These are phyloP conservation scores for Cytospora piceicola DNA, from an alignment of 2,329 filamentous ascomycete species.

Conservation along the genomic window DNA sequence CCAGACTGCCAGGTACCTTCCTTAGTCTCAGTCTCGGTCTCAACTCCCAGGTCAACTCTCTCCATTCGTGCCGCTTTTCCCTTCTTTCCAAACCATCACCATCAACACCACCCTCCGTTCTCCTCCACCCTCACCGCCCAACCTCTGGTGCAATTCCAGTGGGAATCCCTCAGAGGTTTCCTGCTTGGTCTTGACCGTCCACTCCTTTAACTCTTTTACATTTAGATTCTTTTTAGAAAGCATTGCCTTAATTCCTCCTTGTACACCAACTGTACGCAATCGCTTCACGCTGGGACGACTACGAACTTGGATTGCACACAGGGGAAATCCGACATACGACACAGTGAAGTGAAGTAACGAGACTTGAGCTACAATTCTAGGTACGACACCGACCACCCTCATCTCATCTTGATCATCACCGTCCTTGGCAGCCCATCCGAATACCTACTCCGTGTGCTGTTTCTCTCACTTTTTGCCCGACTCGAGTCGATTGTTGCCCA, in stretches of 20 bases:
- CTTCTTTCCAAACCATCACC: slow-evolving; percentile 36
- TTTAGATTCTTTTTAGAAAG: slow-evolving; percentile 30
- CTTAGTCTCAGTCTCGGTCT: slow-evolving; percentile 1
- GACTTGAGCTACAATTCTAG: slow-evolving; percentile 14
- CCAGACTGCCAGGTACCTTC: slow-evolving; percentile 2
- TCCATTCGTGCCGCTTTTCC: slow-evolving; percentile 5
- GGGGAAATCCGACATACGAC: slow-evolving; percentile 6
- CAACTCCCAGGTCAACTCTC: neutral
- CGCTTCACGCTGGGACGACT: slow-evolving; percentile 25
- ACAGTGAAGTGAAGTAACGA: slow-evolving; percentile 10
- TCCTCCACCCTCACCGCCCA: slow-evolving; percentile 24
- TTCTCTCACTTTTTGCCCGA: slow-evolving; percentile 26
- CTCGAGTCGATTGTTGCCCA: slow-evolving; percentile 23
- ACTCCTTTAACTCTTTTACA: slow-evolving; percentile 51
- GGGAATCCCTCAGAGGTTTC: slow-evolving; percentile 54
- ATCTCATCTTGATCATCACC: slow-evolving; percentile 1
- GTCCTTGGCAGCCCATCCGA: slow-evolving; percentile 8
- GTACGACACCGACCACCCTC: slow-evolving; percentile 14
- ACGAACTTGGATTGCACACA: slow-evolving; percentile 17
- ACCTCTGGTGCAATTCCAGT: slow-evolving; percentile 60
- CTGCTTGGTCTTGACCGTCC: slow-evolving; percentile 63
- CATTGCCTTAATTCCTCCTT: slow-evolving; percentile 33
- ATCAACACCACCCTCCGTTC: slow-evolving; percentile 38
- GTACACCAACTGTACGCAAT: slow-evolving; percentile 25
- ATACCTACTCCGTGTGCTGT: slow-evolving; percentile 21